Evolutionary conservation across 495 filamentous ascomycete genomes (phyloP).

Genomic region (Penicillium cataractarum): DNA sequence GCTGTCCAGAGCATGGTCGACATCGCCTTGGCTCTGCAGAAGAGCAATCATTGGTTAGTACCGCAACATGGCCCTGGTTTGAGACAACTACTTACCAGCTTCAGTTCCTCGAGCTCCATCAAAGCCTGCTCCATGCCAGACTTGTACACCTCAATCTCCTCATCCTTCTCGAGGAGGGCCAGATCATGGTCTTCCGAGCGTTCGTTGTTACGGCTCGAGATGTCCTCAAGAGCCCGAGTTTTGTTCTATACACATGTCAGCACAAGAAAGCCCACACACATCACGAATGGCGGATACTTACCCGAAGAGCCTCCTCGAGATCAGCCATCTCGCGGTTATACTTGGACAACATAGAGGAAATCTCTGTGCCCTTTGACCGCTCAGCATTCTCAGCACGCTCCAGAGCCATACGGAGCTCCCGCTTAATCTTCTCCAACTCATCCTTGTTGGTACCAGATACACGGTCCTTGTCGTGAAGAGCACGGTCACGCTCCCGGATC

Average conservation of each 20-base stretch:
- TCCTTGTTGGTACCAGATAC: conserved; percentile 84
- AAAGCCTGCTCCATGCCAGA: conserved; percentile 95
- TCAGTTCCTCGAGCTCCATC: conserved; percentile 85
- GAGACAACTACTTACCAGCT: conserved; percentile 43
- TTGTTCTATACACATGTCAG: conserved; percentile 60
- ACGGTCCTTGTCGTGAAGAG: conserved; percentile 90
- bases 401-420: conserved; percentile 90
- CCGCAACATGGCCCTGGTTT: too few relatives aligned
- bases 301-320: conserved; percentile 85
- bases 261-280: background rate
- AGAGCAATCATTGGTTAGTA: background rate
- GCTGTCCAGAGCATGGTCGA: conserved; percentile 81
- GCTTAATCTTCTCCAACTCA: conserved; percentile 92
- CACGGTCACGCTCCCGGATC: conserved; percentile 95
- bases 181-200: conserved; percentile 83
- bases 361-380: conserved; percentile 87
- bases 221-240: conserved; percentile 83
- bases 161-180: conserved; percentile 86
- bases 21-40: conserved; percentile 65
- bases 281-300: conserved; percentile 27
- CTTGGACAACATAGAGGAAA: conserved; percentile 90
- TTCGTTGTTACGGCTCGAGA: conserved; percentile 73
- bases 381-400: conserved; percentile 94
- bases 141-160: conserved; percentile 96
- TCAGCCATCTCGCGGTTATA: conserved; percentile 98